These are phyloP conservation scores for Acacia confusa DNA, from an alignment of 306 rosid species.

Conservation along the genomic window DNA sequence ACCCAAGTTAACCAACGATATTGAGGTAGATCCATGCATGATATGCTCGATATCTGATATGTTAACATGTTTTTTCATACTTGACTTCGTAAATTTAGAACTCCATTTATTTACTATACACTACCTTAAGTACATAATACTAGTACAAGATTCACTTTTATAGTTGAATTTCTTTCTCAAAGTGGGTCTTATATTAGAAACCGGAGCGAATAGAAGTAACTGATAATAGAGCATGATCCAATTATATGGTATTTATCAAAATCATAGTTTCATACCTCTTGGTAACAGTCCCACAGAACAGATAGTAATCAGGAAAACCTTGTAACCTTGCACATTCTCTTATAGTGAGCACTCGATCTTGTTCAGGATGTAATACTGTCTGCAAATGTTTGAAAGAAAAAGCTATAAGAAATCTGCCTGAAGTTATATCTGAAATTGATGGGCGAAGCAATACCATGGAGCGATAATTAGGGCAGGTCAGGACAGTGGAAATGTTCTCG, in stretches of 20 bases:
- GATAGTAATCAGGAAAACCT: constrained; percentile 92
- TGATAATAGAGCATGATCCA: neutral
- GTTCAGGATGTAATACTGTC: constrained; percentile 82
- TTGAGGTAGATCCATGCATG: neutral
- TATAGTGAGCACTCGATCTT: constrained; percentile 70
- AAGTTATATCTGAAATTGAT: constrained; percentile 23
- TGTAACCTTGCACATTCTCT: constrained; percentile 91
- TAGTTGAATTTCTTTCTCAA: no score
- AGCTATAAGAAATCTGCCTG: constrained; percentile 24
- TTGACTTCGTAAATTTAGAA: neutral
- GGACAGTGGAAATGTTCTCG: constrained; percentile 84
- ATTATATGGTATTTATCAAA: neutral
- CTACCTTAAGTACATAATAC: no score
- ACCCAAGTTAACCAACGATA: neutral
- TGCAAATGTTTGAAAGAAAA: constrained; percentile 36
- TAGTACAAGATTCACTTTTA: no score
- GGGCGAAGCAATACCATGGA: constrained; percentile 54
- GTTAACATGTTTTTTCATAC: neutral
- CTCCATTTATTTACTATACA: neutral
- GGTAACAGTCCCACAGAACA: constrained; percentile 70
- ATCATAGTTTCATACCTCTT: constrained; percentile 53
- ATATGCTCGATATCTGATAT: neutral
- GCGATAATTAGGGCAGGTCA: constrained; percentile 72
- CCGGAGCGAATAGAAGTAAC: neutral
- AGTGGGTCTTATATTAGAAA: no score